Percentiles rank a stretch among this genome's conserved stretches.
Conservation (phyloP, 73 alveolate genomes). For the Paramecium bursaria region DNA sequence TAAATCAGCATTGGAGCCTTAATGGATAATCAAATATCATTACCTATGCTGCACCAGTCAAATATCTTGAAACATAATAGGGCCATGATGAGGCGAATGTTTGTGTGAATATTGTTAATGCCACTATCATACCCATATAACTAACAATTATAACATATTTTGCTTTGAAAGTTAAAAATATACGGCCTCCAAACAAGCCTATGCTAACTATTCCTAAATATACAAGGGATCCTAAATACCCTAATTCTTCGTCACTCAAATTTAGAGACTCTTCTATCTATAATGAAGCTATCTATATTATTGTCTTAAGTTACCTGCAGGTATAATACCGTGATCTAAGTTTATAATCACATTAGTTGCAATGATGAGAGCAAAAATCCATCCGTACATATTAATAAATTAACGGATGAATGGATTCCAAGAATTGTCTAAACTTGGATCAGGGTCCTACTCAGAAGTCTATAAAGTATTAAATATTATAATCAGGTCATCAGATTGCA, state of each 20-base stretch:
- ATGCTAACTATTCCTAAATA: slow-evolving; percentile 80
- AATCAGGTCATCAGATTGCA: slow-evolving; percentile 66
- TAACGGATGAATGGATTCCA: slow-evolving; percentile 61
- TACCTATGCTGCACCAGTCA: slow-evolving; percentile 44
- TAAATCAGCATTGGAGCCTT: slow-evolving; percentile 72
- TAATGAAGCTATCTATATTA: slow-evolving; percentile 65
- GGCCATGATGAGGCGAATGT: slow-evolving; percentile 41
- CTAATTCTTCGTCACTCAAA: slow-evolving; percentile 77
- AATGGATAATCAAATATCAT: neutral
- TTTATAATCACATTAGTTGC: slow-evolving; percentile 79
- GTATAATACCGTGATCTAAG: slow-evolving; percentile 90
- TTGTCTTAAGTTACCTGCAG: slow-evolving; percentile 73
- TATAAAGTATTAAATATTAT: slow-evolving; percentile 61
- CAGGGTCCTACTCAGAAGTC: slow-evolving; percentile 80
- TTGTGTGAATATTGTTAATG: slow-evolving; percentile 17
- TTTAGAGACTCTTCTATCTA: slow-evolving; percentile 75
- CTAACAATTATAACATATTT: slow-evolving; percentile 79
- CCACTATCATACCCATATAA: slow-evolving; percentile 37
- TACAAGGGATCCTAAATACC: slow-evolving; percentile 86
- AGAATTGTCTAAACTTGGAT: slow-evolving; percentile 69
- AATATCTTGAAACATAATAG: slow-evolving; percentile 9
- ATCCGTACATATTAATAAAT: neutral
- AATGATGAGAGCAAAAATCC: slow-evolving; percentile 52
- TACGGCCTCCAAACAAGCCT: slow-evolving; percentile 82
- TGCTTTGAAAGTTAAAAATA: slow-evolving; percentile 78